These are phyloP conservation scores for Xylaria cubensis DNA, from an alignment of 495 filamentous ascomycete species.

Conservation along the genomic window DNA sequence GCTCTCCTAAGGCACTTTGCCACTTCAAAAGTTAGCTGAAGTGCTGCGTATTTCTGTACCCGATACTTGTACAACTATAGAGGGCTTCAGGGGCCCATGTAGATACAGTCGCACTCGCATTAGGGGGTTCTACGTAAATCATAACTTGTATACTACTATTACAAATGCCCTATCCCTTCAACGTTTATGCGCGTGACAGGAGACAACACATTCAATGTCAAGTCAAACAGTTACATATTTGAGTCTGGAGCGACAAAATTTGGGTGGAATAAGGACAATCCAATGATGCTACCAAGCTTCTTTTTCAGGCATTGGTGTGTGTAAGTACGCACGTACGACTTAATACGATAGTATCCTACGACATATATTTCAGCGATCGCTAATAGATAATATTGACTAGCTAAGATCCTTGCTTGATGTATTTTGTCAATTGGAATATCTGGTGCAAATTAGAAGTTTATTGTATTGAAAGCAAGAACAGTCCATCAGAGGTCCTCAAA, in stretches of 20 bases:
- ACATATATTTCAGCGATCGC: background rate
- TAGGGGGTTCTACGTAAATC: slow-evolving; percentile 2
- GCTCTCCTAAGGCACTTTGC: background rate
- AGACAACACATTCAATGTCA: background rate
- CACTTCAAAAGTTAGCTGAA: background rate
- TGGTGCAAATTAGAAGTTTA: background rate
- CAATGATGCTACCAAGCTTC: background rate
- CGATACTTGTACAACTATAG: slow-evolving; percentile 23
- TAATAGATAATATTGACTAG: background rate
- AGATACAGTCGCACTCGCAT: slow-evolving; percentile 6
- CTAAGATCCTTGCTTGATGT: too few species aligned
- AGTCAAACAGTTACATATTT: background rate
- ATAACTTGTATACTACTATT: slow-evolving; percentile 1
- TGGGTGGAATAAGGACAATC: background rate
- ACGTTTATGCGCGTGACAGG: background rate
- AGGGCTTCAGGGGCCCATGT: slow-evolving; percentile 17
- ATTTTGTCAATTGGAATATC: background rate
- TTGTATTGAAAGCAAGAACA: background rate
- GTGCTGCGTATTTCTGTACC: background rate
- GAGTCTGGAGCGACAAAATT: background rate
- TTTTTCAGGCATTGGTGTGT: background rate
- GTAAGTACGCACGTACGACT: background rate
- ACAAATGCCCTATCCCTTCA: background rate
- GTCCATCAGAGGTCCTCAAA: too few species aligned
- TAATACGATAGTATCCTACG: background rate